Conservation (phyloP, 2,329 filamentous ascomycete species). For the Claviceps arundinis region DNA sequence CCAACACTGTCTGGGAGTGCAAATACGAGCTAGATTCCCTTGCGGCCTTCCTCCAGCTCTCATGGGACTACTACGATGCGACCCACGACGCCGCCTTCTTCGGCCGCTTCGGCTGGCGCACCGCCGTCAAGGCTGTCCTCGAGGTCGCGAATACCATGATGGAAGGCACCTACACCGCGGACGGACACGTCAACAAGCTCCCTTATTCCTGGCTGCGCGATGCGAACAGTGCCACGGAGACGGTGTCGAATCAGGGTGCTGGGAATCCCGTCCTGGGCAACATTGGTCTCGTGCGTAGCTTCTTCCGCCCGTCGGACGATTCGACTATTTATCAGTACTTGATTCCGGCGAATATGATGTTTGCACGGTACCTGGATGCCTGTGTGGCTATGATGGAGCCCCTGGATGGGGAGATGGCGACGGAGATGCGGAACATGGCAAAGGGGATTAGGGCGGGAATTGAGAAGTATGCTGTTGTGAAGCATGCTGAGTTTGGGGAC, state of each 20-base stretch:
- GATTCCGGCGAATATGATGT: slow-evolving; percentile 84
- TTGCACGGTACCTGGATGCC: slow-evolving; percentile 46
- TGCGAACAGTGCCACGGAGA: slow-evolving; percentile 67
- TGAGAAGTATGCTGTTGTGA: slow-evolving; percentile 53
- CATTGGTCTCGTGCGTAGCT: slow-evolving; percentile 74
- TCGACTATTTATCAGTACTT: slow-evolving; percentile 75
- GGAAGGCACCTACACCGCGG: slow-evolving; percentile 54
- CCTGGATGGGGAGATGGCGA: slow-evolving; percentile 36
- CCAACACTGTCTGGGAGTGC: slow-evolving; percentile 73
- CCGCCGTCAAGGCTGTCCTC: slow-evolving; percentile 58
- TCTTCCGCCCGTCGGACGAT: slow-evolving; percentile 85
- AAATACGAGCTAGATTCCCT: slow-evolving; percentile 92
- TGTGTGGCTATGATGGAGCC: slow-evolving; percentile 31
- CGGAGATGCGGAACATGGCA: slow-evolving; percentile 45
- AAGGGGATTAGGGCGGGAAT: slow-evolving; percentile 48
- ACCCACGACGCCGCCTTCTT: slow-evolving; percentile 66
- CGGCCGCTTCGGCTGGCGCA: slow-evolving; percentile 56
- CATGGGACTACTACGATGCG: slow-evolving; percentile 63
- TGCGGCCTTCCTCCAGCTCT: slow-evolving; percentile 72
- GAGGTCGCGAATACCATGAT: slow-evolving; percentile 56
- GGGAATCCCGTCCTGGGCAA: slow-evolving; percentile 68
- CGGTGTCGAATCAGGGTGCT: slow-evolving; percentile 59
- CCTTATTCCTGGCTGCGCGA: slow-evolving; percentile 67
- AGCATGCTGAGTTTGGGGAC: slow-evolving; percentile 45
- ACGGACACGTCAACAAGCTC: slow-evolving; percentile 40